Base-by-base conservation (phyloP, 371 early-diverging fungal species). In the Nematocida major region DNA sequence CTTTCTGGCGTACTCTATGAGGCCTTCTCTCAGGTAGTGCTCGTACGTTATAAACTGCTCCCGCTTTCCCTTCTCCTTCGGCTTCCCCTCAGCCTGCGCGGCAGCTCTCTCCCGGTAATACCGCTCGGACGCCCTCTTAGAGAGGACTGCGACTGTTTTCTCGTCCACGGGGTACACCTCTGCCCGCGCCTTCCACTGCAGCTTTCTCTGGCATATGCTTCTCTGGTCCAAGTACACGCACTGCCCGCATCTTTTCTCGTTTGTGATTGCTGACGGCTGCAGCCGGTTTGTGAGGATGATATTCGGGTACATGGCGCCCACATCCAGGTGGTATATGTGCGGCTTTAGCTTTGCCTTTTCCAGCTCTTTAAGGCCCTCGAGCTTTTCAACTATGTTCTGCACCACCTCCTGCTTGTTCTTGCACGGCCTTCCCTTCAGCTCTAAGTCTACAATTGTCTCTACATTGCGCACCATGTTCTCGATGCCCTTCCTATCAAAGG, bases 231-330 rank as follows among this genome's bases (percentile, higher is more conserved):
- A 93, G 81, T 90, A 95, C 82, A 95, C 95, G 83, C 98, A 99
- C 4, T 91, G 83, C 0, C 94, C 93, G 81, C 97, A 97, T 2
- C 86, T 86, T 15, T 89, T 88, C 76, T 96, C 95, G 15, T 89
- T 88, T 36, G 95, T 90, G 63, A 97, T 90, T 2, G 98, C 92
- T 83, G 93, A 91, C 1, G 99, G 99, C 84, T 99, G 98, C 2
- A 99, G 85, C 28, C 96, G 89, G 80, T 97, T 96, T 9, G 99
- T 97, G 20, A 97, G 86, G 83, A 99, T 99, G 73, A 99, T 97
- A 81, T 97, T 97, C 18, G 99, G 97, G 82, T 97, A 97, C 97
- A 99, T 97, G 30, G 97, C 96, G 0, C 93, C 98, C 2, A 99
- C 97, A 85, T 99, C 99, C 86, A 99, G 87, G 81, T 99, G 98